Percentiles rank a stretch among this genome's conserved stretches.
Evolutionary conservation across 257 asterid genomes (phyloP).

Genomic region (Forsythia suspensa): DNA sequence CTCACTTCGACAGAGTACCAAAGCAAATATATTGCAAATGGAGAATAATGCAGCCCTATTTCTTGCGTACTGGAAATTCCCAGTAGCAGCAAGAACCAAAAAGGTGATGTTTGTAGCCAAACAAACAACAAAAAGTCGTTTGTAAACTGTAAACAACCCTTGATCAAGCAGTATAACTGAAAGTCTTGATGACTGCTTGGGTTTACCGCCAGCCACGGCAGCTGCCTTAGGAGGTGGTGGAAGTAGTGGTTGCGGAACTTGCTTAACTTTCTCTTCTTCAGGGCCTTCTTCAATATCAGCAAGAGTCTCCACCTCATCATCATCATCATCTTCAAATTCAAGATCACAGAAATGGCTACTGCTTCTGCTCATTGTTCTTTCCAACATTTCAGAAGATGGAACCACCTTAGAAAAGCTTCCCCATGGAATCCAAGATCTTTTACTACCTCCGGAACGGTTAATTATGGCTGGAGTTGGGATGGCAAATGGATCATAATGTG

Average conservation of each 20-base stretch:
- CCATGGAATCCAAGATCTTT: conserved; percentile 46
- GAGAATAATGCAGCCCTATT: conserved; percentile 50
- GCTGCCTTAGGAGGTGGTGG: conserved; percentile 12
- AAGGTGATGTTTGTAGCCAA: conserved; percentile 38
- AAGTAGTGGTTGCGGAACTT: conserved; percentile 19
- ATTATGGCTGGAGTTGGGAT: conserved; percentile 17
- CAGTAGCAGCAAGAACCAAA: conserved; percentile 54
- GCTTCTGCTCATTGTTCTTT: conserved; percentile 56
- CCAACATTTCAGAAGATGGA: conserved; percentile 36
- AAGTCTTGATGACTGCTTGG: conserved; percentile 36
- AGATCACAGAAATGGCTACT: conserved; percentile 81
- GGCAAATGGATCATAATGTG: conserved; percentile 53
- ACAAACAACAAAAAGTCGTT: conserved; percentile 55
- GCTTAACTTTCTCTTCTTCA: conserved; percentile 22
- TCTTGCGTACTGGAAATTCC: conserved; percentile 49
- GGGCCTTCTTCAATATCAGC: conserved; percentile 53
- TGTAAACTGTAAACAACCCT: conserved; percentile 77
- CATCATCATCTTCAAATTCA: conserved; percentile 25
- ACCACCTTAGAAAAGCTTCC: conserved; percentile 40
- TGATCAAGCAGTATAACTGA: conserved; percentile 74
- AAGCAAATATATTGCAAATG: conserved; percentile 52
- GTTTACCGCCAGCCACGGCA: neutral
- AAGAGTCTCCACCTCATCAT: conserved; percentile 16
- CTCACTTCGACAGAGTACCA: conserved; percentile 70
- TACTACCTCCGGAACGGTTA: conserved; percentile 17